A percentile compares a stretch with the other conserved stretches of the same genome.
Conservation (phyloP, 2,329 filamentous ascomycete species). For the Gaeumannomyces tritici region DNA sequence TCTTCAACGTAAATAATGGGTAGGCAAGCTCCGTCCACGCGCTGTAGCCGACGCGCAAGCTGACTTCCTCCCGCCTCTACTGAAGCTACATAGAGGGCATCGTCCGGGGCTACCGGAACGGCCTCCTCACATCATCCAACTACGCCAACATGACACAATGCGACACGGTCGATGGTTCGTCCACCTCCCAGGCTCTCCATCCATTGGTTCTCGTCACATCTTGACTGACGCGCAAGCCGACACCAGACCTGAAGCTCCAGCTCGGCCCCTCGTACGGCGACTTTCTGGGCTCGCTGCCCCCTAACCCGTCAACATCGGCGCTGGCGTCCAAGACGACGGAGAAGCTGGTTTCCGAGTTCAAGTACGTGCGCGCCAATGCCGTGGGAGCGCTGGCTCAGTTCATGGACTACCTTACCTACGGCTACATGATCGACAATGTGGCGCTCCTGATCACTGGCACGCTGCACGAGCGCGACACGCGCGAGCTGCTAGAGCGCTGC, state of each 20-base stretch:
- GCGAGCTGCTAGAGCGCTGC: slow-evolving; percentile 89
- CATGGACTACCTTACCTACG: slow-evolving; percentile 97
- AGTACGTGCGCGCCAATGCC: slow-evolving; percentile 89
- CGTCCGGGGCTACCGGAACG: slow-evolving; percentile 92
- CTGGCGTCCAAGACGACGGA: slow-evolving; percentile 94
- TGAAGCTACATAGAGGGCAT: slow-evolving; percentile 93
- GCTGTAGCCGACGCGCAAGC: neutral
- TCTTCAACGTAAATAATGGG: slow-evolving; percentile 93
- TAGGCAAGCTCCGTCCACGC: slow-evolving; percentile 28
- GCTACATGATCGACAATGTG: slow-evolving; percentile 99
- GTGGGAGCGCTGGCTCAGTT: slow-evolving; percentile 87
- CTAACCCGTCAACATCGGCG: slow-evolving; percentile 91
- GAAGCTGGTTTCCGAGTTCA: slow-evolving; percentile 95
- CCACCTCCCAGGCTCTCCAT: slow-evolving; percentile 2
- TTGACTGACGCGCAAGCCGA: slow-evolving; percentile 5
- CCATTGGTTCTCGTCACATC: slow-evolving; percentile 4
- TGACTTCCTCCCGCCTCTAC: neutral
- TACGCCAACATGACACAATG: slow-evolving; percentile 96
- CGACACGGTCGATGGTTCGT: slow-evolving; percentile 87
- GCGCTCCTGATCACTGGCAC: slow-evolving; percentile 96
- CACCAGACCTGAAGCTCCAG: slow-evolving; percentile 88
- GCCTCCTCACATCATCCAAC: slow-evolving; percentile 78
- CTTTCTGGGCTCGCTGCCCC: slow-evolving; percentile 85
- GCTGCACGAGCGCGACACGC: slow-evolving; percentile 91
- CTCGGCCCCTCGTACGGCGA: slow-evolving; percentile 95